These are phyloP conservation scores for Metschnikowia santaceciliae DNA, from an alignment of 805 yeast genomes.

Conservation along the genomic window DNA sequence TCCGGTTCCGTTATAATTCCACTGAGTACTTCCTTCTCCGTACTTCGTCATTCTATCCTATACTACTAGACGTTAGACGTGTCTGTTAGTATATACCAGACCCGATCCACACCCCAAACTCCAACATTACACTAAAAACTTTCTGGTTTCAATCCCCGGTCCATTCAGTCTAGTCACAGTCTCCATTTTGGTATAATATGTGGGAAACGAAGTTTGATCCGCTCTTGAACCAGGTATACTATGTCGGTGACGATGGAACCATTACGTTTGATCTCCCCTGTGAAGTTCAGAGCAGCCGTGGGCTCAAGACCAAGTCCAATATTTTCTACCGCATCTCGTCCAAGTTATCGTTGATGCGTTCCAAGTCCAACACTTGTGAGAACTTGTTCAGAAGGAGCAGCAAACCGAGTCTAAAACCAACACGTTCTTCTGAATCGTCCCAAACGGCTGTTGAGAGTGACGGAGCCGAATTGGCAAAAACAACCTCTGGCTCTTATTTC, in stretches of 20 bases:
- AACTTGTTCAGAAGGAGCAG: neutral
- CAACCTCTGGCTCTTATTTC: neutral
- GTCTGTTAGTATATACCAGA: too few species aligned
- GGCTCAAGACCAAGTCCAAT: neutral
- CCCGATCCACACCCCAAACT: too few species aligned
- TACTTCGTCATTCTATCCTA: too few species aligned
- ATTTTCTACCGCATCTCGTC: conserved; percentile 12
- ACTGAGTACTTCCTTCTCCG: too few species aligned
- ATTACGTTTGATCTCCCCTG: conserved; percentile 19
- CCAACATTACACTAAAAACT: too few species aligned
- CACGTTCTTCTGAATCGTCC: neutral
- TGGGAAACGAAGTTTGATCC: conserved; percentile 17
- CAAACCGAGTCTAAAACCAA: neutral
- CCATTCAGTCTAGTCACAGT: too few species aligned
- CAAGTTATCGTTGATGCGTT: conserved; percentile 9
- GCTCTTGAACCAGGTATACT: conserved; percentile 16
- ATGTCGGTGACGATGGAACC: conserved; percentile 12
- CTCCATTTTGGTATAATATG: neutral
- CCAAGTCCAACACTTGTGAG: conserved; percentile 6
- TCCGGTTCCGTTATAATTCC: too few species aligned
- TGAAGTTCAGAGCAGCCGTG: conserved; percentile 12
- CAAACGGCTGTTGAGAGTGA: neutral
- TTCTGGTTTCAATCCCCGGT: too few species aligned
- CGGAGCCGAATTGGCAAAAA: neutral
- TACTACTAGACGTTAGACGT: too few species aligned